Conservation (phyloP, 371 early-diverging fungal species). For the Mortierella sp. region DNA sequence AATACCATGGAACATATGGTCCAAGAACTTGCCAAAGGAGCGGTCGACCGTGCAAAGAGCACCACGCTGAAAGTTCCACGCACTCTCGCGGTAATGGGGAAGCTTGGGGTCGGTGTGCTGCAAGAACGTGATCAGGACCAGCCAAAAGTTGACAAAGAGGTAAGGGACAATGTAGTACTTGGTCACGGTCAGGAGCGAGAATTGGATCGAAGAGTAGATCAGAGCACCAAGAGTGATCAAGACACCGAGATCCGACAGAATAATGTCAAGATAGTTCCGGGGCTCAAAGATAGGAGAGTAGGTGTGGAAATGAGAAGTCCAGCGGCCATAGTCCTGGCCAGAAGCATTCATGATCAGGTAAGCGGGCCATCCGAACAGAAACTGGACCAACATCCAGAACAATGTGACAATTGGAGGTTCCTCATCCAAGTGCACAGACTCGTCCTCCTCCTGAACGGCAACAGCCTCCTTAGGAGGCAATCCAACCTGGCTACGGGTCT, state of each 20-base stretch:
- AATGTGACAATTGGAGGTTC: conserved; percentile 76
- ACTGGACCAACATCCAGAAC: conserved; percentile 69
- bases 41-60: conserved; percentile 86
- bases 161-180: conserved; percentile 91
- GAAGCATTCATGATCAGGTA: conserved; percentile 81
- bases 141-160: conserved; percentile 84
- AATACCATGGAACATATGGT: conserved; percentile 86
- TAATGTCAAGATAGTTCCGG: conserved; percentile 70
- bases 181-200: conserved; percentile 69
- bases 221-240: conserved; percentile 64
- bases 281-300: conserved; percentile 78
- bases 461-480: conserved; percentile 56
- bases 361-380: conserved; percentile 86
- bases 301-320: conserved; percentile 89
- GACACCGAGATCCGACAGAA: conserved; percentile 79
- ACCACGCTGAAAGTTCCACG: conserved; percentile 90
- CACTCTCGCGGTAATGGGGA: conserved; percentile 84
- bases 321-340: conserved; percentile 76
- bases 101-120: conserved; percentile 88
- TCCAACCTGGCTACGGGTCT: conserved; percentile 66
- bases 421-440: conserved; percentile 62
- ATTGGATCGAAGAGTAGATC: conserved; percentile 60
- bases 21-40: conserved; percentile 82
- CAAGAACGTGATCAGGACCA: conserved; percentile 88
- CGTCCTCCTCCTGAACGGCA: conserved; percentile 51